Evolutionary conservation across 1,284 basidiomycete genomes (phyloP), one percentile per base, ranked within the genome.

Genomic region (Marasmius fiardii): DNA sequence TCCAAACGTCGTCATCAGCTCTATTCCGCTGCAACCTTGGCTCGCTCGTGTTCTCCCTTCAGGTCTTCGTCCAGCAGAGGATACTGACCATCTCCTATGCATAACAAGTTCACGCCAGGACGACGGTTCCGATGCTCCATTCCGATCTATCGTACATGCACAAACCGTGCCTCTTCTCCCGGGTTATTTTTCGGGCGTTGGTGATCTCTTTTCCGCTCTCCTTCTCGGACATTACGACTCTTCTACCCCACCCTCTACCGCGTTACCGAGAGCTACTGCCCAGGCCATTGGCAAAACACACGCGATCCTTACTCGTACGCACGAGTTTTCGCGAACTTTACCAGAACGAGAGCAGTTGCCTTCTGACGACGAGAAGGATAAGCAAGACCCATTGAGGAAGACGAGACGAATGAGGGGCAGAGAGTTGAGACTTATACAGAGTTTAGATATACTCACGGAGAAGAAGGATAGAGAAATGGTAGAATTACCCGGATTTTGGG

Each of bases 171-270:
- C 92, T 0, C 83, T 90, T 43, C 81, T 98, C 24, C 84, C 89
- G 20, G 94, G 94, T 8, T 97, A 98, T 74, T 99, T 96, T 69
- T 92, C 92, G 10, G 97, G 96, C 24, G 95, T 98, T 2, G 97
- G 96, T 12, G 96, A 99, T 68, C 83, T 98, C 52, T 99, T 99
- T 74, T 95, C 95, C 1, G 93, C 97, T 0, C 83, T 99, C 53
- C 84, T 95, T 16, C 76, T 97, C 0, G 96, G 87, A 0, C 88
- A 95, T 64, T 98, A 88, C 69, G 67, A 69, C 18, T 63, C 67
- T 12, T 75, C 35, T 67, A 74, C 58, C 33, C 24, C 57, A 23
- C 61, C 28, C 59, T 58, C 34, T 55, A 77, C 74, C 4, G 68
- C 78, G 6, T 70, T 92, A 34, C 76, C 83, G 2, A 63, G 69